Evolutionary conservation across 352 stramenopile genomes (phyloP), one percentile per base, ranked within the genome.

Genomic region (Pilasporangium apinafurcum): DNA sequence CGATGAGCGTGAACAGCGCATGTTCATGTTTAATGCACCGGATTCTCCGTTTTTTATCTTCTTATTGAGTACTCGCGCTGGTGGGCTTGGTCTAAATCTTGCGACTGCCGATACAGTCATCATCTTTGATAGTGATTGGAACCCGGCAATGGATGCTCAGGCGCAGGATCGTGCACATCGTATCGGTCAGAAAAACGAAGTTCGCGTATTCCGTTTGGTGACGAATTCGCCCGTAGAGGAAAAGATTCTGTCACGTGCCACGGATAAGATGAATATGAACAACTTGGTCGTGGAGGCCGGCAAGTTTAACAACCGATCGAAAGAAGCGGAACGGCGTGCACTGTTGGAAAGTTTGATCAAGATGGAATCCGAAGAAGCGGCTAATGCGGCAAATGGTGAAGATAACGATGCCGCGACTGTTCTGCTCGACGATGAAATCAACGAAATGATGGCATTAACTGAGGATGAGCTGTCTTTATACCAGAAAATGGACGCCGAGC

Each of bases 91-190:
- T 18, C 57, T 99, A 17, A 99, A 99, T 63, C 82, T 99, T 20
- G 95, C 93, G 24, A 96, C 95, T 17, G 97, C 97, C 21, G 96
- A 99, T 56, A 99, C 96, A 5, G 96, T 99, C 6, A 96, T 99
- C 32, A 98, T 99, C 61, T 99, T 98, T 53, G 97, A 99, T 57
- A 97, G 83, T 52, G 97, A 99, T 60, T 99, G 96, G 96, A 99
- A 99, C 65, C 97, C 97, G n/a, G 90, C 96, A 29, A 95, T 96
- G 78, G 90, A 97, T 47, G 86, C 87, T 5, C 90, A 97, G 37
- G 90, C 90, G 3, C 84, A 95, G 51, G 90, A 96, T 68, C 83
- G 90, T 8, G 81, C 82, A 2, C 90, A 97, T 67, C 83, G 90
- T 47, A 96, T 97, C 27, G 90, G 90, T 10, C 82, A 94, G 49